Base-by-base conservation (phyloP, 805 yeast species). In the Metschnikowia orientalis region DNA sequence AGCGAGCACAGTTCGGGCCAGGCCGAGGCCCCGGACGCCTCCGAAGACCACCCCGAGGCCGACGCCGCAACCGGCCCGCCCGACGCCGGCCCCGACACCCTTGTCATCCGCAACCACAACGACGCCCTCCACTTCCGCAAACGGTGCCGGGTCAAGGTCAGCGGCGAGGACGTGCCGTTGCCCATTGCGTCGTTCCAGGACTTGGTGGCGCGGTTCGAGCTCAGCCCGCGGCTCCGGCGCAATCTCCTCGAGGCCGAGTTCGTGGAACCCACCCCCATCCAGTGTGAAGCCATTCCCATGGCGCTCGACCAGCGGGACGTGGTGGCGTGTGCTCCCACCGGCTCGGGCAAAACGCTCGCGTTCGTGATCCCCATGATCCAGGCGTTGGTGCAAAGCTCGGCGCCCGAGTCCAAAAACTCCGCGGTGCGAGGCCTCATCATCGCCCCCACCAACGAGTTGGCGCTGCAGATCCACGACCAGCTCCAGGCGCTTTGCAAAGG, bases 241-340 rank as follows among this genome's bases (percentile, higher is more conserved):
- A 89, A 88, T 50, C 61, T 90, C 40, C 65, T 79, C 13, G 73
- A 75, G 8, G 73, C 80, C 28, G 82, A 78, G 32, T 89, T 89
- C 51, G 73, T 78, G 1, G 84, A 79, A 41, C 97, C 98, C 5
- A 90, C 98, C 0, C 80, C 97, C 3, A 85, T 92, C 48, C 99
- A 92, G 61, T 75, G 87, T 41, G 97, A 92, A 57, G 77, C 88
- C 2, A 79, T 92, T 25, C 97, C 98, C 2, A 65, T 77, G 7
- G 60, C 85, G 9, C 60, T 87, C 33, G 69, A 75, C 33, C 71
- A 67, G 18, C 73, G 95, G 38, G 97, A 90, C 53, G 55, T 92
- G 20, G 67, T 92, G 26, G 95, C 95, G 1, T 86, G 96, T 69
- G 97, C 97, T 0, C 97, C 97, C 28, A 92, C 98, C 1, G 98